Evolutionary conservation across 495 filamentous ascomycete genomes (phyloP), one percentile per base, ranked within the genome.

Genomic region (Aspergillus wentii): DNA sequence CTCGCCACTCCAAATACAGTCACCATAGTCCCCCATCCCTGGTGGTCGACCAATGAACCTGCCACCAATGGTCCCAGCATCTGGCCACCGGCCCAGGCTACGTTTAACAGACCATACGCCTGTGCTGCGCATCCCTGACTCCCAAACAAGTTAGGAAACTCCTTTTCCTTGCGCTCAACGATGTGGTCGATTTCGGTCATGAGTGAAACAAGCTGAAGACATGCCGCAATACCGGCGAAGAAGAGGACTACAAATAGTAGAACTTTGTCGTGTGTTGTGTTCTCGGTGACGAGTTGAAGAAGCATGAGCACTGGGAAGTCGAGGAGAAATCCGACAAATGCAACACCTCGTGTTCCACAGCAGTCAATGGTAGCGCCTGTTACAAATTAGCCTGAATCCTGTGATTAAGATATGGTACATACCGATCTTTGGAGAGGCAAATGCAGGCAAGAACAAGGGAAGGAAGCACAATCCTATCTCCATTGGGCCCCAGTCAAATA

Each of bases 41-140:
- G 51, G 7, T 35, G 36, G 8, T 66, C 51, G 13, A 46, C 49
- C 14, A 71, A 35, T 2, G 55, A 49, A 5, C 66, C 69, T 1
- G 65, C 62, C 62, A 74, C 70, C 16, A 83, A 49, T 33, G 82
- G 78, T 2, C 82, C 80, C 14, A 81, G 54, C 3, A 77, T 64
- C 29, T 80, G 77, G 3, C 82, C 80, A 0, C 74, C 69, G 1
- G 81, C 78, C 40, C 72, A 82, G 0, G 75, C 69, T 29, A 67
- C 72, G 36, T 76, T 78, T 38, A 73, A 82, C 8, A 84, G 57
- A 0, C 72, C 79, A 43, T 81, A 85, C 0, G 68, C 78, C 17
- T 80, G 71, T 0, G 73, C 79, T 30, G 77, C 75, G 0, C 74
- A 72, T 0, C 76, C 76, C 15, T 69, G 72, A 2, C 66, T 52